Percentiles rank a stretch among this genome's conserved stretches.
phyloP scores from a whole-genome alignment of 1,139 yeast species.

The Scheffersomyces segobiensis region DNA sequence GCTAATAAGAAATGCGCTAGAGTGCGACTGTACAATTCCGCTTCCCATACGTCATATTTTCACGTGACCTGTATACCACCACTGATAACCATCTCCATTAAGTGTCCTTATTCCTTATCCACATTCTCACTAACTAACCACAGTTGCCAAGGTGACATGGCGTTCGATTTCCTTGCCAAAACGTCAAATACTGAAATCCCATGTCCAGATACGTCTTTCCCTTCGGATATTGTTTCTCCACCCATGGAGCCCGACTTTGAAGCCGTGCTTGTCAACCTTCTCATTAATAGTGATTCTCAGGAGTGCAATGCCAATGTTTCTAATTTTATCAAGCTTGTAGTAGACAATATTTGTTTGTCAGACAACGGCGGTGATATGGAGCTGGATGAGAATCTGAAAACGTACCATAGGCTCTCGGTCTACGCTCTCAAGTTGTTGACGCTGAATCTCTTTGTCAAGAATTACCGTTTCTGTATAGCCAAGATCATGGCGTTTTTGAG shows the following conservation, averaged over 20 bases:
- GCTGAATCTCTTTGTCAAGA: slow-evolving; percentile 43
- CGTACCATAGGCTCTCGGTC: slow-evolving; percentile 35
- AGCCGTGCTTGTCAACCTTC: slow-evolving; percentile 5
- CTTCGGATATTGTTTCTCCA: not conserved
- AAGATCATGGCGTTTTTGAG: slow-evolving; percentile 38
- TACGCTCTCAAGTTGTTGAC: slow-evolving; percentile 37
- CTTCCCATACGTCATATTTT: too few relatives aligned
- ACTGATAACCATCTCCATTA: not conserved
- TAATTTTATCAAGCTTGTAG: slow-evolving; percentile 33
- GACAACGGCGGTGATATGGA: slow-evolving; percentile 11
- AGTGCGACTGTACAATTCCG: too few relatives aligned
- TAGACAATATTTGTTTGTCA: slow-evolving; percentile 28
- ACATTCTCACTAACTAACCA: not conserved
- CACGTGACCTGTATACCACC: not conserved
- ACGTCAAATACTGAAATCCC: not conserved
- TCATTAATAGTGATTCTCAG: slow-evolving; percentile 39
- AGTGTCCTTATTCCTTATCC: not conserved
- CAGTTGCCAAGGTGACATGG: not conserved
- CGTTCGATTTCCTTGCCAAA: not conserved
- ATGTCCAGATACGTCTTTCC: not conserved
- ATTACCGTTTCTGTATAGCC: slow-evolving; percentile 39
- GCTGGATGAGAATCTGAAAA: slow-evolving; percentile 9
- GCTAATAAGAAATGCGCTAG: not conserved
- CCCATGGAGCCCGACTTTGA: not conserved
- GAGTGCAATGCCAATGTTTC: slow-evolving; percentile 46